A percentile compares a stretch with the other conserved stretches of the same genome.
These are phyloP conservation scores for Hortaea sp. DNA, from an alignment of 2,329 filamentous ascomycete genomes.

Conservation along the genomic window DNA sequence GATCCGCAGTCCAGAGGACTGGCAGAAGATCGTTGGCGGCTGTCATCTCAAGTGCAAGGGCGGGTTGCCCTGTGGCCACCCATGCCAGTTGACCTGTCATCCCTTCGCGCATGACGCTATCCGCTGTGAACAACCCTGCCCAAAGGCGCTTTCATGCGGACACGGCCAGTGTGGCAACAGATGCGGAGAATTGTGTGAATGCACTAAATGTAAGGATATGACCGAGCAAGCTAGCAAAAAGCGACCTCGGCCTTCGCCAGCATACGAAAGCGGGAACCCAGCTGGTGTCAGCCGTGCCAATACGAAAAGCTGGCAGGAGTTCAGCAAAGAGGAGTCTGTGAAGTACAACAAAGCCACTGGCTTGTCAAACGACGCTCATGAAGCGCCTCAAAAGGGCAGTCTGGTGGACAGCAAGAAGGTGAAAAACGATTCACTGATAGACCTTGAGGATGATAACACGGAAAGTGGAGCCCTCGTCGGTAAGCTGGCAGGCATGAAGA, in stretches of 20 bases:
- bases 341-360: slow-evolving; percentile 2
- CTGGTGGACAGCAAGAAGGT: background rate
- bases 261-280: background rate
- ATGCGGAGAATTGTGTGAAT: slow-evolving; percentile 27
- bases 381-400: background rate
- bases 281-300: slow-evolving; percentile 1
- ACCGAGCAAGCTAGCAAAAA: background rate
- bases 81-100: slow-evolving; percentile 44
- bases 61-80: slow-evolving; percentile 41
- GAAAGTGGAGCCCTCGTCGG: background rate
- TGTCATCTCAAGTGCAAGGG: slow-evolving; percentile 40
- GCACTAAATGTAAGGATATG: slow-evolving; percentile 10
- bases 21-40: slow-evolving; percentile 43
- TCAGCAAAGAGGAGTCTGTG: slow-evolving; percentile 8
- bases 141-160: slow-evolving; percentile 26
- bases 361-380: background rate
- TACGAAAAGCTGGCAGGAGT: slow-evolving; percentile 9
- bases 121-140: slow-evolving; percentile 8
- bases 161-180: slow-evolving; percentile 25
- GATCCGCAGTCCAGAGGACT: slow-evolving; percentile 40
- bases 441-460: background rate
- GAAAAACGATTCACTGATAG: background rate
- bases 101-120: slow-evolving; percentile 31
- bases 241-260: background rate
- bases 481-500: background rate